phyloP scores from a whole-genome alignment of 1,284 basidiomycete genomes.

The Trichosporon sp. region DNA sequence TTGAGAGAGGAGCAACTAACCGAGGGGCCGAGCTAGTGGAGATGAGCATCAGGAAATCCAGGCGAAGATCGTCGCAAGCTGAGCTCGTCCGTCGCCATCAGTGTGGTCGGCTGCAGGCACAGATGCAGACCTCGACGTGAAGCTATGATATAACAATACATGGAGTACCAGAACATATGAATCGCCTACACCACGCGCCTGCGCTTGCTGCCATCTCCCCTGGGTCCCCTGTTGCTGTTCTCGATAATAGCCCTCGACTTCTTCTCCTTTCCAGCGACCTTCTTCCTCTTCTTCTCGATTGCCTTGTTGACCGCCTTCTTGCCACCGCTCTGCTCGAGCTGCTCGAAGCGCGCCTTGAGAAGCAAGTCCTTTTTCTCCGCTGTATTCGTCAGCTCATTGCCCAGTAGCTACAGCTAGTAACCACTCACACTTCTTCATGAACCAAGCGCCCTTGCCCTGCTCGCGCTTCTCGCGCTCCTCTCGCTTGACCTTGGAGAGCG shows the following conservation, averaged over 20 bases:
- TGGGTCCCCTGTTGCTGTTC: conserved; percentile 30
- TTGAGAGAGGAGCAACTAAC: not conserved
- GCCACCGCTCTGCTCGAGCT: conserved; percentile 72
- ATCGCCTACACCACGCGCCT: conserved; percentile 26
- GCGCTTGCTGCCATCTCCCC: conserved; percentile 34
- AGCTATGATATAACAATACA: conserved; percentile 19
- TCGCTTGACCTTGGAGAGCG: conserved; percentile 64
- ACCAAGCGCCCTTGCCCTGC: conserved; percentile 80
- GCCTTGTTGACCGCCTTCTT: conserved; percentile 79
- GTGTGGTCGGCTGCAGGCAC: too few species aligned
- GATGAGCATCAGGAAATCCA: not conserved
- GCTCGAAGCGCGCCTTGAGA: conserved; percentile 73
- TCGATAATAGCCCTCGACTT: conserved; percentile 51
- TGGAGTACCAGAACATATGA: not conserved
- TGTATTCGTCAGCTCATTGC: conserved; percentile 45
- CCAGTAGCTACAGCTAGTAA: not conserved
- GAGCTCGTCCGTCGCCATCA: too few species aligned
- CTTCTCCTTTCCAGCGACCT: conserved; percentile 86
- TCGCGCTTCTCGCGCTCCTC: conserved; percentile 74
- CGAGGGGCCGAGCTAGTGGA: not conserved
- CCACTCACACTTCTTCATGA: conserved; percentile 74
- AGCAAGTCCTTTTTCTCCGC: conserved; percentile 76
- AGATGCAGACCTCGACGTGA: not conserved
- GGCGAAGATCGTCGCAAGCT: too few species aligned
- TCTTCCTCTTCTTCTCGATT: conserved; percentile 84